A percentile compares a stretch with the other conserved stretches of the same genome.
Conservation (phyloP, 306 rosid species). For the Dalbergia cochinchinensis region DNA sequence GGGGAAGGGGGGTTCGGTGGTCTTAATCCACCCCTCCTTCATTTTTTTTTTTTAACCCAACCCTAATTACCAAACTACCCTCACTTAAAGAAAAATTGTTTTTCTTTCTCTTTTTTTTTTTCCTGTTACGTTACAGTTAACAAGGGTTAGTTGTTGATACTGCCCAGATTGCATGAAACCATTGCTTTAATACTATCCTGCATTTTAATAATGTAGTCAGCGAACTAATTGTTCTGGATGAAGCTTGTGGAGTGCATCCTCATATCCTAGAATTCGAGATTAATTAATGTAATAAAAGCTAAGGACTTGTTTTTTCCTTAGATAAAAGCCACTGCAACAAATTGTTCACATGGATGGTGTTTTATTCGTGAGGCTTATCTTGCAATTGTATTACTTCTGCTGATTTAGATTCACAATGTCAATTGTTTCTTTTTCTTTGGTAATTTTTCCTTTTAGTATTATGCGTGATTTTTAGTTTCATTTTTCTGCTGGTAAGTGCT, state of each 20-base stretch:
- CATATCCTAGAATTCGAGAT: not conserved
- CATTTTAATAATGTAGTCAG: slow-evolving; percentile 4
- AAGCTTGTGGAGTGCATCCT: slow-evolving; percentile 25
- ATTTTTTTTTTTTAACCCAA: no score
- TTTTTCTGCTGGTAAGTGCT: no score
- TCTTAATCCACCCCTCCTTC: no score
- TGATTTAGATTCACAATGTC: not conserved
- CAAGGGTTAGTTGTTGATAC: slow-evolving; percentile 33
- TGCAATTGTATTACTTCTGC: not conserved
- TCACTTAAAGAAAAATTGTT: no score
- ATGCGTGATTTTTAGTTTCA: not conserved
- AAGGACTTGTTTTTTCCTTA: not conserved
- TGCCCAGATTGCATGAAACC: slow-evolving; percentile 25
- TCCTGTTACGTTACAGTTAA: no score
- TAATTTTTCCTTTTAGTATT: slow-evolving; percentile 40
- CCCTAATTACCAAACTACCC: no score
- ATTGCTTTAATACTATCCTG: slow-evolving; percentile 19
- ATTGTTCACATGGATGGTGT: slow-evolving; percentile 10
- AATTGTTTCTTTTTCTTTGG: slow-evolving; percentile 32
- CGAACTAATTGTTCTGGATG: slow-evolving; percentile 38
- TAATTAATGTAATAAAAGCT: not conserved
- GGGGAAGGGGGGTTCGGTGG: no score
- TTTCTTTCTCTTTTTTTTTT: no score
- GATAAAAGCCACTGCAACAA: slow-evolving; percentile 40
- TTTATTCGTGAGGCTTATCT: slow-evolving; percentile 15